A percentile compares a stretch with the other conserved stretches of the same genome.
phyloP scores from a whole-genome alignment of 306 rosid species.

The Luffa acutangula region DNA sequence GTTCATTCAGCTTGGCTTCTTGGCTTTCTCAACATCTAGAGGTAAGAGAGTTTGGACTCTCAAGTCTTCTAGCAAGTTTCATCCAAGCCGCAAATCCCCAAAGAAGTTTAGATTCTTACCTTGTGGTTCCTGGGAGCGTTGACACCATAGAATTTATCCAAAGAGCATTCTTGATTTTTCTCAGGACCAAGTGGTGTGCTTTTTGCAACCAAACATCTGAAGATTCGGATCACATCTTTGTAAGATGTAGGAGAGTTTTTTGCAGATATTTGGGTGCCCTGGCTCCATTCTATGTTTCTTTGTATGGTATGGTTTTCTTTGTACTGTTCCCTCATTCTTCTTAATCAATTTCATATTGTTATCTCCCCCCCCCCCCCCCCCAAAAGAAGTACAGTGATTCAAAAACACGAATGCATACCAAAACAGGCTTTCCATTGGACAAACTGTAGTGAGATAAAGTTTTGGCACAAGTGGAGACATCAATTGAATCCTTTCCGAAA shows the following conservation, averaged over 20 bases:
- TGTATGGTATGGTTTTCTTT: neutral
- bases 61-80: neutral
- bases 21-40: neutral
- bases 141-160: neutral
- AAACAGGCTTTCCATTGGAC: constrained; percentile 33
- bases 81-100: neutral
- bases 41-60: neutral
- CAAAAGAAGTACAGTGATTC: neutral
- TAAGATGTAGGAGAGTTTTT: neutral
- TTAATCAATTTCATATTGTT: neutral
- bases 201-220: neutral
- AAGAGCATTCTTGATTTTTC: neutral
- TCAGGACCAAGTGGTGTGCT: neutral
- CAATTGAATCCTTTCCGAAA: constrained; percentile 65
- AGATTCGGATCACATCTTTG: neutral
- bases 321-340: neutral
- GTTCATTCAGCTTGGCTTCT: neutral
- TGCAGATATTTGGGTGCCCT: neutral
- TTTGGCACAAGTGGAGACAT: constrained; percentile 34
- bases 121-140: neutral
- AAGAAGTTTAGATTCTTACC: neutral
- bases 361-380: neutral
- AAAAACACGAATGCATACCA: constrained; percentile 30
- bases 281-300: neutral
- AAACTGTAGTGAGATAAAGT: constrained; percentile 26